Evolutionary conservation across 768 basidiomycete genomes (phyloP), one percentile per base, ranked within the genome.

Genomic region (Tricholoma matsutake): DNA sequence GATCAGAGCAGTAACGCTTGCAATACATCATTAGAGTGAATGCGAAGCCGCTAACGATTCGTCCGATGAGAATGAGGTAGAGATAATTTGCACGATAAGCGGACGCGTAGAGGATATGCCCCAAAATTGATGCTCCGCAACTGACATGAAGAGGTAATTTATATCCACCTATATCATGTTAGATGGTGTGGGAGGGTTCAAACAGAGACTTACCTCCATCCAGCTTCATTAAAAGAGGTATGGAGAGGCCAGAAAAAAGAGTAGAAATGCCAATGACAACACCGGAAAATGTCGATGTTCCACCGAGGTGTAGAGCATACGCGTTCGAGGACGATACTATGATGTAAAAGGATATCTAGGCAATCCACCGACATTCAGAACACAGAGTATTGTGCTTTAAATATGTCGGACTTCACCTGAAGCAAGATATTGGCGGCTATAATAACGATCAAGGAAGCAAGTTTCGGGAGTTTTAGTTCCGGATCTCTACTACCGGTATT

Each of bases 1-100:
- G 81, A 68, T 89, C 88, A n/a, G 78, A 81, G 69, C 87, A 89
- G 68, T 86, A 89, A 13, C 85, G 80, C 65, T 88, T 89, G 65
- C 72, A 75, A 71, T 88, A 89, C 86, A 91, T 83, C 76, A 83
- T 87, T 28, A 81, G 76, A 3, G 84, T 80, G 67, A 86, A 88
- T 6, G 81, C 81, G 39, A 88, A 65, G 1, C 88, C 87, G 35
- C 76, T 78, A 31, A 88, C 81, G 56, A 86, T 83, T n/a, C 88
- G 85, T 5, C 86, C 87, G 34, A 89, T 78, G 63, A 91, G 83
- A 64, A 89, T 87, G 63, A 89, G 76, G 69, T 89, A 89, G 10
- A 89, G 80, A 68, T 77, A 85, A 67, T 83, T 75, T 31, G 81
- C 76, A 16, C 68, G 75, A 68, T 87, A 89, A 0, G 88, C 88